Evolutionary conservation across 2,329 filamentous ascomycete genomes (phyloP).

Genomic region (Emmonsia crescens): DNA sequence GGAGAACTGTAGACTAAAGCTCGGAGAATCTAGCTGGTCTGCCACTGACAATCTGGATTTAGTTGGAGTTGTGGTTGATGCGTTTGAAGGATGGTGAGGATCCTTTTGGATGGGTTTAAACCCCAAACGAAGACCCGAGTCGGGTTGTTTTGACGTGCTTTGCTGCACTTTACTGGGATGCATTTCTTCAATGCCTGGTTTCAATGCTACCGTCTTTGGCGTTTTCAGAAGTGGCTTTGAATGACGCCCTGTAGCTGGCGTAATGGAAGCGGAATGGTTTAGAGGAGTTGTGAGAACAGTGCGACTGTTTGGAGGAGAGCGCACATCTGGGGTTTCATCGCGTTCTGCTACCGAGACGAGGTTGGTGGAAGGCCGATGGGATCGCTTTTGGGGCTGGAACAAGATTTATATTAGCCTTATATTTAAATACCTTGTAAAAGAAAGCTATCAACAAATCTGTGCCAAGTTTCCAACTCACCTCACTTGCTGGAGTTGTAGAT

Average conservation of each 20-base stretch:
- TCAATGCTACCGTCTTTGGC: conserved; percentile 54
- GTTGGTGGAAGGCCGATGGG: conserved; percentile 18
- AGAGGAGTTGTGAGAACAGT: conserved; percentile 14
- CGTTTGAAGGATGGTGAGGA: conserved; percentile 13
- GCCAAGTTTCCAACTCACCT: conserved; percentile 4
- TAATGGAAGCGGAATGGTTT: conserved; percentile 23
- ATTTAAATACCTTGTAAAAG: not conserved
- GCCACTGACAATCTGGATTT: conserved; percentile 27
- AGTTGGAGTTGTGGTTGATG: conserved; percentile 32
- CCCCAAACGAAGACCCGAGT: conserved; percentile 70
- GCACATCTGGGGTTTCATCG: conserved; percentile 32
- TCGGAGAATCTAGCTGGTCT: conserved; percentile 32
- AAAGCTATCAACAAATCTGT: not conserved
- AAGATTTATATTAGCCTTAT: not conserved
- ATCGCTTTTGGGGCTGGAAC: conserved; percentile 10
- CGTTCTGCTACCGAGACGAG: conserved; percentile 39
- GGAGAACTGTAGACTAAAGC: conserved; percentile 37
- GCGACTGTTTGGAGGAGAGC: conserved; percentile 17
- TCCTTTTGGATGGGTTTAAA: conserved; percentile 60
- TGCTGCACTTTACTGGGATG: conserved; percentile 74
- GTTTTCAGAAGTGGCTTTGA: conserved; percentile 39
- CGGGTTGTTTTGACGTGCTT: conserved; percentile 62
- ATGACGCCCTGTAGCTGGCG: conserved; percentile 18
- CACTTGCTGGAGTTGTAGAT: conserved; percentile 2
- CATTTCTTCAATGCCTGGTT: conserved; percentile 72